Evolutionary conservation across 768 basidiomycete species (phyloP).

Genomic region (Sarcomyxa edulis): DNA sequence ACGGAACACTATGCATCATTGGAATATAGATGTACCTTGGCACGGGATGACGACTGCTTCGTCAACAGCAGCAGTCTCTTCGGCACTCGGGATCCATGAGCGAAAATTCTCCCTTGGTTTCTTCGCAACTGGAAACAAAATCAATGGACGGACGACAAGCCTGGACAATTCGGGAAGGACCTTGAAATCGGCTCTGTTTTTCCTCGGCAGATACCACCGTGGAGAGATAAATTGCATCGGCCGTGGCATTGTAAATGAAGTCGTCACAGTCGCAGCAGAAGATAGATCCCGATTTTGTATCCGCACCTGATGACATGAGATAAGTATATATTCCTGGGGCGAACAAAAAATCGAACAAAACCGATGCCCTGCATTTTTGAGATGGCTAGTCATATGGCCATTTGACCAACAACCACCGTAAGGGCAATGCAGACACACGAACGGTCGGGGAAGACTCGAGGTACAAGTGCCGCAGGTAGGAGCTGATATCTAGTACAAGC

Average conservation of each 20-base stretch:
- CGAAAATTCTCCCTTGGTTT: conserved; percentile 29
- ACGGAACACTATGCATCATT: neutral
- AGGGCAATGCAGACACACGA: conserved; percentile 69
- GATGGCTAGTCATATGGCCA: conserved; percentile 53
- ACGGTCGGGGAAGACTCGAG: conserved; percentile 52
- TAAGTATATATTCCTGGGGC: neutral
- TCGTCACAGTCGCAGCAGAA: conserved; percentile 75
- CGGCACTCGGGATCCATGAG: conserved; percentile 31
- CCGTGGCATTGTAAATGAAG: conserved; percentile 55
- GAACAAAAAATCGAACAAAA: conserved; percentile 49
- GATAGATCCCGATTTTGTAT: conserved; percentile 66
- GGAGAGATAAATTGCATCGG: conserved; percentile 42
- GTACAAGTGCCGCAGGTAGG: conserved; percentile 64
- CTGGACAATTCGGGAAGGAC: conserved; percentile 24
- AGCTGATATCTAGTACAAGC: conserved; percentile 41
- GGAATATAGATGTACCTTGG: conserved; percentile 47
- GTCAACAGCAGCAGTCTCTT: conserved; percentile 40
- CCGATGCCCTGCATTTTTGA: conserved; percentile 49
- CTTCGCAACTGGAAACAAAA: conserved; percentile 25
- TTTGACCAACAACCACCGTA: conserved; percentile 67
- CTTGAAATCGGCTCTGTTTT: conserved; percentile 53
- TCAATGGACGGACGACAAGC: neutral
- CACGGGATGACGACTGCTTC: conserved; percentile 55
- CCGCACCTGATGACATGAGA: conserved; percentile 47
- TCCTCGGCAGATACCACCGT: conserved; percentile 54